A percentile compares a stretch with the other conserved stretches of the same genome.
phyloP scores from a whole-genome alignment of 352 stramenopile genomes.

The Globisporangium megalacanthum region DNA sequence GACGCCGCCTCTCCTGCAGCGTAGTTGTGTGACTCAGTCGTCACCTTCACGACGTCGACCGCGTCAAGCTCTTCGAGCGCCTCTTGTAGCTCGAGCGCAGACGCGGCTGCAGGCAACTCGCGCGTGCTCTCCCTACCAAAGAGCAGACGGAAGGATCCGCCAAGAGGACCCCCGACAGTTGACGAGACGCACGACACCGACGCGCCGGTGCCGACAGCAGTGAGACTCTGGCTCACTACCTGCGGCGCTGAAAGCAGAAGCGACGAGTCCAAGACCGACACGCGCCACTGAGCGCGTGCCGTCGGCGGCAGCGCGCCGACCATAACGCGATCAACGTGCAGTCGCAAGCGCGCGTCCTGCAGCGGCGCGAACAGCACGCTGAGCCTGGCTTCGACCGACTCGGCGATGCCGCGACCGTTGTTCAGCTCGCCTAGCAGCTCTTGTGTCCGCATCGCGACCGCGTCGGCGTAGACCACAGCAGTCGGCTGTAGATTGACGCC shows the following conservation, averaged over 20 bases:
- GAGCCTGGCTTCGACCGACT: constrained; percentile 30
- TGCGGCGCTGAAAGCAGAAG: constrained; percentile 4
- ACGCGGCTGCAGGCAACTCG: constrained; percentile 2
- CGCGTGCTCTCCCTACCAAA: constrained; percentile 18
- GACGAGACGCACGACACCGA: constrained; percentile 1
- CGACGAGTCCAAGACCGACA: constrained; percentile 7
- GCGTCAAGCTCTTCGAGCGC: constrained; percentile 25
- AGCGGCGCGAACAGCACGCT: constrained; percentile 12
- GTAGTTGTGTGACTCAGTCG: background rate
- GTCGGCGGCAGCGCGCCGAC: background rate
- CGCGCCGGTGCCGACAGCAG: constrained; percentile 1
- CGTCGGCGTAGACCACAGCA: constrained; percentile 18
- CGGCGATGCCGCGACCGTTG: constrained; percentile 15
- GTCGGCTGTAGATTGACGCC: constrained; percentile 1
- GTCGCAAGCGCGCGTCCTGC: background rate
- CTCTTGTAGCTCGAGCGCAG: constrained; percentile 19
- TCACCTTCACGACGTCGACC: constrained; percentile 21
- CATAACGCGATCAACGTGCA: constrained; percentile 19
- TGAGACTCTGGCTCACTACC: constrained; percentile 3
- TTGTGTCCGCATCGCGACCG: constrained; percentile 23
- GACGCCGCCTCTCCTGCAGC: constrained; percentile 1
- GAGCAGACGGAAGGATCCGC: constrained; percentile 23
- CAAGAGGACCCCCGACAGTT: constrained; percentile 5
- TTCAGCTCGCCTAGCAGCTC: constrained; percentile 21
- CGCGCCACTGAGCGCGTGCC: constrained; percentile 7